Base-by-base conservation (phyloP, 495 filamentous ascomycete genomes). In the Aspergillus sclerotiicarbonarius region DNA sequence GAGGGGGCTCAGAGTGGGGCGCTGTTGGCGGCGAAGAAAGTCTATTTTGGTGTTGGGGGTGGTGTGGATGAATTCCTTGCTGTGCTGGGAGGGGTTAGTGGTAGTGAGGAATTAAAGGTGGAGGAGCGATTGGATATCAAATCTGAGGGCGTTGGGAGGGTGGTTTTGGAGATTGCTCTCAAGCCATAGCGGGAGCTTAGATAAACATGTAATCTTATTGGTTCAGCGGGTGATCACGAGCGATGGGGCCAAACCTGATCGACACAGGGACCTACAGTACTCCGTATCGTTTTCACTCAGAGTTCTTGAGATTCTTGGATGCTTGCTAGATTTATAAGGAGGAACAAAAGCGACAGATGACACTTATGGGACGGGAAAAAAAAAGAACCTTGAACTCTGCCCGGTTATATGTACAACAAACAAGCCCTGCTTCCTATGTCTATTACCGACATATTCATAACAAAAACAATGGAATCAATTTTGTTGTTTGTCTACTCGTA, bases 1-100 rank as follows among this genome's bases (percentile, higher is more conserved):
- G 29, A 69, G 62, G 56, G 70, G 10, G 56, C 47, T 8, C 70
- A 63, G 37, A 82, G 82, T 31, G 82, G 79, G 55, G 91, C 90
- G 6, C 70, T 96, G n/a, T 78, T 98, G 2, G 94, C 86, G 5
- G 94, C 94, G 3, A 98, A 98, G 76, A 84, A 85, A 71, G 84
- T 97, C 2, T 98, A 98, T 70, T 98, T 98, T 66, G 94, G 94
- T 5, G 94, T 98, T 54, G 94, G 94, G 3, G 94, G 94, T 18
- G 91, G 91, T 18, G 84, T 98, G 43, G 88, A 93, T 69, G 92
- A 93, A 65, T 96, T 98, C 67, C 79, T 91, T 51, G 72, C 80
- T 31, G 81, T 82, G 59, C 75, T 90, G 56, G 70, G 76, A 53
- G 77, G 69, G 19, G 74, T 80, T 29, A 84, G 83, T 19, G 83